Evolutionary conservation across 2,329 filamentous ascomycete species (phyloP), one percentile per base, ranked within the genome.

Genomic region (Fusarium subtropicale): DNA sequence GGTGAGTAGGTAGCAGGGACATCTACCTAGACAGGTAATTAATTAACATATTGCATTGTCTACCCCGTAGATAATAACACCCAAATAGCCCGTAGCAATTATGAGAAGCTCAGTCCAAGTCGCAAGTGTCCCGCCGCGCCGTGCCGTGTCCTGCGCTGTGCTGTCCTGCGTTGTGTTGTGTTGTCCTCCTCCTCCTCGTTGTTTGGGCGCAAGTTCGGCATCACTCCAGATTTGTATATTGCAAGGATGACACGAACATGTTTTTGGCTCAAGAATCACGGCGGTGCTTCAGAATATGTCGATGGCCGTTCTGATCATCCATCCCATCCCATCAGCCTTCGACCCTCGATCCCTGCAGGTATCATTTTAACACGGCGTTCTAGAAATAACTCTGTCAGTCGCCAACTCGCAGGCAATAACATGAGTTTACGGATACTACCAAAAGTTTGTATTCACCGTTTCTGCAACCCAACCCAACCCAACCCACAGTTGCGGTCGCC

Each of bases 251-350:
- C 44, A 46, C 44, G 63, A 56, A 48, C 60, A 33, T 48, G 42
- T 51, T 51, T 59, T 53, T 61, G 53, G 53, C 64, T 62, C 38
- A 20, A 59, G 50, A 66, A 67, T 64, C 59, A 72, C 51, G 57
- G 64, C 56, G 58, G 46, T 64, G 62, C 70, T 57, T 74, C 66
- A 64, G 63, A 59, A 73, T 64, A 71, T 71, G 71, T 72, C 69
- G 62, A 60, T 68, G 57, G 36, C 36, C 36, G 36, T 39, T 39
- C 36, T 39, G 13, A 7, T 12, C 36, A 39, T 39, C 36, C 18
- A 36, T n/a, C 48, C 69, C 68, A 60, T 65, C 63, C 66, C 66
- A 60, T 59, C 59, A 59, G 66, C 63, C 54, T 56, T 42, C 48
- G 22, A 51, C 50, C 66, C 72, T 68, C 68, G 63, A 72, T 73